Conservation (phyloP, 2,329 filamentous ascomycete genomes). For the Trichoderma brevicompactum region DNA sequence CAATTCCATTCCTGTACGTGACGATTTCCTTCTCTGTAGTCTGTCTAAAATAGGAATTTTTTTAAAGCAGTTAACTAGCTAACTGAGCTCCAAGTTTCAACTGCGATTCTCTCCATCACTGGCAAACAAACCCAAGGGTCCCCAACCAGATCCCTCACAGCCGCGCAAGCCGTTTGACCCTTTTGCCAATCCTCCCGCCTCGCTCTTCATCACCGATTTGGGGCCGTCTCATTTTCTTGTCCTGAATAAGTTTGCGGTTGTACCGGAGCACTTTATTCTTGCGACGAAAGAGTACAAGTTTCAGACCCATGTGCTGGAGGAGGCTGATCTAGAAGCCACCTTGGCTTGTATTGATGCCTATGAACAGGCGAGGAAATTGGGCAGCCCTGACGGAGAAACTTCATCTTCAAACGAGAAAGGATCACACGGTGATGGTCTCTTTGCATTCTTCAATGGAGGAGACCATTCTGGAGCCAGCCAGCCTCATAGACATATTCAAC, state of each 20-base stretch:
- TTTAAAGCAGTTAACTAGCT: constrained; percentile 2
- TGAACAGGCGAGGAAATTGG: constrained; percentile 31
- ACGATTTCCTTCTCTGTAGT: not conserved
- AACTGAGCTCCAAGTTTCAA: constrained; percentile 61
- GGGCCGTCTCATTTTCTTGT: constrained; percentile 65
- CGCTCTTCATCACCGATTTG: constrained; percentile 58
- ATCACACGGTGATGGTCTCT: constrained; percentile 49
- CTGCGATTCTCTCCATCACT: constrained; percentile 72
- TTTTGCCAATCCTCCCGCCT: constrained; percentile 63
- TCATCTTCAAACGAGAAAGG: not conserved
- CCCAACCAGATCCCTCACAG: constrained; percentile 42
- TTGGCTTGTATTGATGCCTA: constrained; percentile 66
- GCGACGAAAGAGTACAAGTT: constrained; percentile 65
- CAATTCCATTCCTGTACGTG: constrained; percentile 49
- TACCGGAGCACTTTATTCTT: constrained; percentile 73
- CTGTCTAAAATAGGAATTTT: not conserved
- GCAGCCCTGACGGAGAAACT: not conserved
- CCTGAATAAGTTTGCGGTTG: constrained; percentile 76
- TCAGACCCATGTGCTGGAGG: constrained; percentile 68
- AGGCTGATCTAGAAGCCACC: constrained; percentile 63
- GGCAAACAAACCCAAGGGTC: constrained; percentile 65
- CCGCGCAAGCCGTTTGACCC: constrained; percentile 58
- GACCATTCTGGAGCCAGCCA: constrained; percentile 71
- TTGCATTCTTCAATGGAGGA: constrained; percentile 73
- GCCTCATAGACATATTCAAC: constrained; percentile 72